Base-by-base conservation (phyloP, 139 green algal species). In the Yamagishiella unicocca region DNA sequence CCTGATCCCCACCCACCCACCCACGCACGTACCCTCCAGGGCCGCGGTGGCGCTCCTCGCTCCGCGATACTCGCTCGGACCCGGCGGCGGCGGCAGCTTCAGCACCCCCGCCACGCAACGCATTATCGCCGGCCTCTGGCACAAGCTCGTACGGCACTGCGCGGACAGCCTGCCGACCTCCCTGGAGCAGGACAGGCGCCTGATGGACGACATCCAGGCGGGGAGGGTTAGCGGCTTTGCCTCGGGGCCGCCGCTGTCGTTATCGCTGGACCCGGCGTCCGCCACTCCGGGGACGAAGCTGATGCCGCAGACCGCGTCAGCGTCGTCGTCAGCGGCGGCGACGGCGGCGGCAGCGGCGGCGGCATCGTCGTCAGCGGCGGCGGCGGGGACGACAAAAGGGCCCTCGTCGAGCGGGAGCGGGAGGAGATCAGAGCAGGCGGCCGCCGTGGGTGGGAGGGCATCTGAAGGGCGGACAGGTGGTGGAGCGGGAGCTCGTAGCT, bases 141-240 rank as follows among this genome's bases (percentile, higher is more conserved):
- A 86, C 80, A 86, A 86, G 43, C 80, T 86, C 10, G 61, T 86
- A 33, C 62, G 64, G 31, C 80, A 86, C 61, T n/a, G 25, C 43
- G 10, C 33, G 6, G 80, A 77, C 31, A 40, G 43, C 19, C 45
- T 86, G 64, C 80, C 80, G 19, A 86, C 80, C 42, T 66, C 42
- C 31, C 80, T 66, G 42, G 62, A 86, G 62, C 25, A 61, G 19
- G 80, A 85, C 43, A 24, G 42, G 64, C 14, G 0, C 37, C n/a
- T 77, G 62, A 42, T 77, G 43, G 42, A 29, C 8, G 80, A 86
- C 61, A 77, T 77, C 1, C 12, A 5, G 31, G 43, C 43, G 1
- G 80, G 64, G 31, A 3, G n/a, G 8, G 43, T 68, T 9, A 66
- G 64, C 64, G 64, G 80, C n/a, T 67, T 77, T 22, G 33, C n/a